Evolutionary conservation across 257 asterid genomes (phyloP), one percentile per base, ranked within the genome.

Genomic region (Ehretia macrophylla): DNA sequence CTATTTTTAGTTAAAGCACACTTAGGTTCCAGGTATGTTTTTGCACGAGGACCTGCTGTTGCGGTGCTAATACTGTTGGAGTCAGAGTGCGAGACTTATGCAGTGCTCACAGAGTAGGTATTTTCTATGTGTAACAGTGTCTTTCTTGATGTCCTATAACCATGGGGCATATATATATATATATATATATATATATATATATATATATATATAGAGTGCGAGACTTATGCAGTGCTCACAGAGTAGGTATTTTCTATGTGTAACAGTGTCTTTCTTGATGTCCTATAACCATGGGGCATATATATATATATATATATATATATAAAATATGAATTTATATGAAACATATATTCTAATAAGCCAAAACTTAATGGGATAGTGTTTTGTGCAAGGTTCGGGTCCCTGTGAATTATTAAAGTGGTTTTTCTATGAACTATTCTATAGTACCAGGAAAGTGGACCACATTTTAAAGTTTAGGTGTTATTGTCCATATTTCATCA

Each of bases 21-120:
- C 51, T 45, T 73, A 90, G 98, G 92, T 83, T 78, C 98, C 98
- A 20, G 98, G 96, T 61, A 87, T 67, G 94, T 85, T 58, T 90
- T 90, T 69, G 90, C 95, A 11, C 84, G 98, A 72, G 96, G 98
- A 56, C 91, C 98, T 27, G 96, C 96, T 69, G 96, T 90, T 73
- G 94, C 96, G 0, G 95, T 90, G 77, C 84, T 90, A 51, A 87
- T 90, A 72, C 95, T 90, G 38, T 77, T 90, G 81, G 87, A 85
- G 27, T 85, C 86, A 9, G 91, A 87, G 68, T 94, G 89, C 49
- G 89, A 83, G 79, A 83, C 91, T 49, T 90, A 78, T 67, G 96
- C 95, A 17, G 96, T 90, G 74, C 85, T 90, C 59, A 90, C 98
- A 0, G 94, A 90, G 77, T 96, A 90, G 86, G 98, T 87, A 60